Evolutionary conservation across 2,329 filamentous ascomycete species (phyloP).

Genomic region (Aspergillus pseudoglaucus): DNA sequence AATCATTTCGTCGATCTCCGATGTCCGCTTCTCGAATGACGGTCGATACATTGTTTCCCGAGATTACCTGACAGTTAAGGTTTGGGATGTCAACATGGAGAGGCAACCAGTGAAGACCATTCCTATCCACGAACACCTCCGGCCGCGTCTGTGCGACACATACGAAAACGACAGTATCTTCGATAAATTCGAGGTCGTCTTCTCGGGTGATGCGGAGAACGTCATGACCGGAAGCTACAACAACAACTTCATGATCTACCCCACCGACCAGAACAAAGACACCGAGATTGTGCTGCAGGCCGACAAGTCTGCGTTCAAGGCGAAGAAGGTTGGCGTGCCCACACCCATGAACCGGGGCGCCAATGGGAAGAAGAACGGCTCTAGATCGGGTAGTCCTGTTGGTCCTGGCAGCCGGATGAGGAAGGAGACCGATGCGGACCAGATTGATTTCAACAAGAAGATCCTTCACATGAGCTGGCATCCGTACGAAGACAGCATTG

Average conservation of each 20-base stretch:
- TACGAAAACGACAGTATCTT: constrained; percentile 99
- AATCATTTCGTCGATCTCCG: constrained; percentile 98
- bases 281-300: constrained; percentile 96
- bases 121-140: constrained; percentile 93
- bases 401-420: constrained; percentile 90
- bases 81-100: constrained; percentile 99
- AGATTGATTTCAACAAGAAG: constrained; percentile 99
- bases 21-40: constrained; percentile 94
- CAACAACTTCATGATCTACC: constrained; percentile 99
- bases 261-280: constrained; percentile 90
- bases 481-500: constrained; percentile 98
- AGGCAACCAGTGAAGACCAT: constrained; percentile 96
- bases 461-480: constrained; percentile 99
- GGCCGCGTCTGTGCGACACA: constrained; percentile 90
- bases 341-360: constrained; percentile 79
- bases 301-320: constrained; percentile 98
- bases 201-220: constrained; percentile 96
- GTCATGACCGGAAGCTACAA: constrained; percentile 99
- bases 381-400: constrained; percentile 80
- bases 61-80: constrained; percentile 98
- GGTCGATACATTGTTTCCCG: constrained; percentile 95
- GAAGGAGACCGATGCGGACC: constrained; percentile 97
- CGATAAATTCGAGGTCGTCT: constrained; percentile 99
- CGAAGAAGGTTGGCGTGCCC: constrained; percentile 97
- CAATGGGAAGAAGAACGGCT: constrained; percentile 77